A percentile compares a stretch with the other conserved stretches of the same genome.
Evolutionary conservation across 2,329 filamentous ascomycete genomes (phyloP).

Genomic region (Penicillium sp.): DNA sequence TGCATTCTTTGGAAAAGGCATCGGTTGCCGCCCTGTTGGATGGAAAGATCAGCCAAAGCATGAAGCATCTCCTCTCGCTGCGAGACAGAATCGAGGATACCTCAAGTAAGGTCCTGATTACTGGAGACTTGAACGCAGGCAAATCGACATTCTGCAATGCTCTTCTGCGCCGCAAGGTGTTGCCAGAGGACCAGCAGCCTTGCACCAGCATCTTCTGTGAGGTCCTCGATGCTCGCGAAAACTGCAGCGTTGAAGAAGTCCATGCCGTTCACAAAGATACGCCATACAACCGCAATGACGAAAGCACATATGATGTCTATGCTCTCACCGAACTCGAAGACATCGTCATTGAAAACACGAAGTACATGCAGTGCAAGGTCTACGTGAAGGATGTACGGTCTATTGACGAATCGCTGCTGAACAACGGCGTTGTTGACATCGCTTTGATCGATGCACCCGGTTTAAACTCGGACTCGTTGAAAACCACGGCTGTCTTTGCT

Average conservation of each 20-base stretch:
- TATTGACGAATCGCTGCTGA: constrained; percentile 89
- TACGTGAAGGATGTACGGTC: constrained; percentile 87
- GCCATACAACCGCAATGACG: constrained; percentile 82
- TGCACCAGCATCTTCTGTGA: constrained; percentile 99
- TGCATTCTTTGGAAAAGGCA: constrained; percentile 88
- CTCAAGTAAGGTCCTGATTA: constrained; percentile 92
- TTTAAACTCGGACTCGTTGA: constrained; percentile 90
- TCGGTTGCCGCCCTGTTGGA: constrained; percentile 89
- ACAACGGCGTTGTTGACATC: constrained; percentile 97
- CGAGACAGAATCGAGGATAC: constrained; percentile 96
- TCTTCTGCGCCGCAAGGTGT: constrained; percentile 82
- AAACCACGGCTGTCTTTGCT: constrained; percentile 96
- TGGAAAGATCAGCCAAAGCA: constrained; percentile 89
- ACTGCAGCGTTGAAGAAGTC: constrained; percentile 87
- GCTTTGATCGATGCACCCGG: constrained; percentile 95
- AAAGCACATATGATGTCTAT: constrained; percentile 90
- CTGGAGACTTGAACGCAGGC: constrained; percentile 92
- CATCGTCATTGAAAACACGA: constrained; percentile 83
- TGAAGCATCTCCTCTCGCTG: constrained; percentile 81
- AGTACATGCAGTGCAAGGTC: constrained; percentile 92
- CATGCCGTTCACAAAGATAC: constrained; percentile 85
- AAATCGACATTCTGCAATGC: constrained; percentile 99
- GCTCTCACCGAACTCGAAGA: constrained; percentile 74
- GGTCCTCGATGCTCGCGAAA: constrained; percentile 87
- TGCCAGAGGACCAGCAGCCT: constrained; percentile 95